Evolutionary conservation across 495 filamentous ascomycete species (phyloP).

Genomic region (Aspergillus olivimuriae): DNA sequence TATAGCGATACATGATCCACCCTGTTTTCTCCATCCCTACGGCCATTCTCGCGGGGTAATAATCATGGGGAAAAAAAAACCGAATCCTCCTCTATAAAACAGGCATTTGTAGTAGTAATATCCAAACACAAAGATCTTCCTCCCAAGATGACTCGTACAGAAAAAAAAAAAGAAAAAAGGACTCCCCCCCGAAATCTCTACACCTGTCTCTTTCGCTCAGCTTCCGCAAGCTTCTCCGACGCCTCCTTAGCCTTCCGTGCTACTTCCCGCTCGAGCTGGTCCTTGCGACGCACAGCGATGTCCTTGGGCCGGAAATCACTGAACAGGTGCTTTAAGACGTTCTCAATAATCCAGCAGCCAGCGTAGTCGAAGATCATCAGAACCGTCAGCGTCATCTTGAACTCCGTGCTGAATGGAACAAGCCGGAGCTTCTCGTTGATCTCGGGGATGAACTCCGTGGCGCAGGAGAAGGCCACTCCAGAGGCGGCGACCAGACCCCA

Average conservation of each 20-base stretch:
- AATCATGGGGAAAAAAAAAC: no score
- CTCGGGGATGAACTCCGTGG: conserved; percentile 92
- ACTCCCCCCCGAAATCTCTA: conserved; percentile 16
- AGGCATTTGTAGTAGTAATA: no score
- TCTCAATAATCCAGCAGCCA: conserved; percentile 85
- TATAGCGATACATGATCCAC: no score
- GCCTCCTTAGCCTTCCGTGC: conserved; percentile 58
- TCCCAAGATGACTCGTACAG: conserved; percentile 11
- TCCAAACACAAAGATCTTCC: conserved; percentile 16
- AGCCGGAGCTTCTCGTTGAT: conserved; percentile 89
- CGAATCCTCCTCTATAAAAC: no score
- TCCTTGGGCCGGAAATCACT: conserved; percentile 93
- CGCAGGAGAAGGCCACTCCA: conserved; percentile 88
- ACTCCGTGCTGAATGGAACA: conserved; percentile 85
- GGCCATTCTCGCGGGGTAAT: no score
- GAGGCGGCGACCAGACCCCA: conserved; percentile 88
- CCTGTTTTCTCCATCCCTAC: no score
- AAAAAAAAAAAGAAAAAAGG: conserved; percentile 8
- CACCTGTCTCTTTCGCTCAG: conserved; percentile 35
- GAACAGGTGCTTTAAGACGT: conserved; percentile 76
- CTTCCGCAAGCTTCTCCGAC: conserved; percentile 47
- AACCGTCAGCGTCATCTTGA: conserved; percentile 78
- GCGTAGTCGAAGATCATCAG: conserved; percentile 86
- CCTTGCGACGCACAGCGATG: conserved; percentile 77
- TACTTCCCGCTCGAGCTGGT: conserved; percentile 77